Percentiles rank a stretch among this genome's conserved stretches.
Evolutionary conservation across 371 early-diverging fungal species (phyloP).

Genomic region (Mortierella sp.): DNA sequence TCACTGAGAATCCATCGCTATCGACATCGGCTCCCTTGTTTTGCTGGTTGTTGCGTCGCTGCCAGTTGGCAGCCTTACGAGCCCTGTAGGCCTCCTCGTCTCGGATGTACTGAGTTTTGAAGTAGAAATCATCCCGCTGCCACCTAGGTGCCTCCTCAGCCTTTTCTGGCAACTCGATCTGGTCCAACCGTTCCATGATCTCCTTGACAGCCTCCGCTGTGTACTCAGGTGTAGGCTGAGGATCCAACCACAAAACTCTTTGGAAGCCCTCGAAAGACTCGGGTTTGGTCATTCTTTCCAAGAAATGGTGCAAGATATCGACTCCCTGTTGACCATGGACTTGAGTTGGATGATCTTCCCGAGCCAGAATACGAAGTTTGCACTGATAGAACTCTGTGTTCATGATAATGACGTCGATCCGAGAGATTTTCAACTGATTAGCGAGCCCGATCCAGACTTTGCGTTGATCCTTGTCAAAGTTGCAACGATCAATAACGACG

Average conservation of each 20-base stretch:
- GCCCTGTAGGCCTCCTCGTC: conserved; percentile 51
- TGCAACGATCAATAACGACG: conserved; percentile 81
- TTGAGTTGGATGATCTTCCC: conserved; percentile 78
- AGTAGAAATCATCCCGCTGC: conserved; percentile 48
- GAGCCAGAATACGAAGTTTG: conserved; percentile 65
- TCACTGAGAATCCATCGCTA: conserved; percentile 39
- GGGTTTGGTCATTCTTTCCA: conserved; percentile 68
- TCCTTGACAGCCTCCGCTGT: conserved; percentile 61
- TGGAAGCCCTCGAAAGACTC: conserved; percentile 72
- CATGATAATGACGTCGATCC: conserved; percentile 76
- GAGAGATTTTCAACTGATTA: conserved; percentile 59
- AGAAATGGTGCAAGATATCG: conserved; percentile 67
- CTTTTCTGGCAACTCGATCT: conserved; percentile 10
- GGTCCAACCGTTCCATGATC: conserved; percentile 49
- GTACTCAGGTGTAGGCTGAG: conserved; percentile 58
- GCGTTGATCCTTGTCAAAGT: conserved; percentile 80
- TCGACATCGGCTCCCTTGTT: conserved; percentile 29
- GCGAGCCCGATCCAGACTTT: conserved; percentile 78
- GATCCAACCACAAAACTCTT: conserved; percentile 60
- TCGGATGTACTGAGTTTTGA: conserved; percentile 45
- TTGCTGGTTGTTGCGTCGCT: conserved; percentile 17
- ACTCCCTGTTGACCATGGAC: conserved; percentile 74
- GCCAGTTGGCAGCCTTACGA: conserved; percentile 38
- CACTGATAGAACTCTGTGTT: conserved; percentile 69
- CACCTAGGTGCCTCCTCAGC: conserved; percentile 44